phyloP scores from a whole-genome alignment of 176 grass and related monocot genomes.

The Aegilops tauschii region DNA sequence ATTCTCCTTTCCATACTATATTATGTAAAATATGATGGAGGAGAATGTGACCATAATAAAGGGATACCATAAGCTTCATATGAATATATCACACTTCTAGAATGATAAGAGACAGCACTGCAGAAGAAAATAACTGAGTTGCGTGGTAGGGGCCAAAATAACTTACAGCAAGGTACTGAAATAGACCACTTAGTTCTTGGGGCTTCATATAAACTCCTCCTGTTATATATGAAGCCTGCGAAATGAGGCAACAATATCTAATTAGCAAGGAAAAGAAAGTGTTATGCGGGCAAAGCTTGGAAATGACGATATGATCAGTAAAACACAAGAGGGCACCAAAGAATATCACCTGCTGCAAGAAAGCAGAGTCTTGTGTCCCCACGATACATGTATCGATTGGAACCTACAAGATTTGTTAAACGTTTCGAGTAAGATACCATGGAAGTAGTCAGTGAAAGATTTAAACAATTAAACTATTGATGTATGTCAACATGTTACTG shows the following conservation, averaged over 20 bases:
- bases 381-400: slow-evolving; percentile 97
- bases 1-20: background rate
- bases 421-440: background rate
- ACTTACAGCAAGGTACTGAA: slow-evolving; percentile 87
- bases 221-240: slow-evolving; percentile 90
- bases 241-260: slow-evolving; percentile 29
- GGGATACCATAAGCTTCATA: background rate
- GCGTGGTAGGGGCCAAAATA: background rate
- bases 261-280: slow-evolving; percentile 18
- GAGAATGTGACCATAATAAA: background rate
- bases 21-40: background rate
- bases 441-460: background rate
- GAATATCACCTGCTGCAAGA: slow-evolving; percentile 78
- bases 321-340: background rate
- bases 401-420: slow-evolving; percentile 48
- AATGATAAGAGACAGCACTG: background rate
- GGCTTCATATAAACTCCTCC: slow-evolving; percentile 97
- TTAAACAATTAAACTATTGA: background rate
- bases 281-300: background rate
- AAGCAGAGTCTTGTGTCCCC: slow-evolving; percentile 87
- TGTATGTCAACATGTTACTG: background rate
- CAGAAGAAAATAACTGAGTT: background rate
- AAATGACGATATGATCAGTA: background rate
- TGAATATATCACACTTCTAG: background rate
- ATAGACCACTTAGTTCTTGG: slow-evolving; percentile 77